Base-by-base conservation (phyloP, 2,329 filamentous ascomycete species). In the Gaeumannomyces tritici region DNA sequence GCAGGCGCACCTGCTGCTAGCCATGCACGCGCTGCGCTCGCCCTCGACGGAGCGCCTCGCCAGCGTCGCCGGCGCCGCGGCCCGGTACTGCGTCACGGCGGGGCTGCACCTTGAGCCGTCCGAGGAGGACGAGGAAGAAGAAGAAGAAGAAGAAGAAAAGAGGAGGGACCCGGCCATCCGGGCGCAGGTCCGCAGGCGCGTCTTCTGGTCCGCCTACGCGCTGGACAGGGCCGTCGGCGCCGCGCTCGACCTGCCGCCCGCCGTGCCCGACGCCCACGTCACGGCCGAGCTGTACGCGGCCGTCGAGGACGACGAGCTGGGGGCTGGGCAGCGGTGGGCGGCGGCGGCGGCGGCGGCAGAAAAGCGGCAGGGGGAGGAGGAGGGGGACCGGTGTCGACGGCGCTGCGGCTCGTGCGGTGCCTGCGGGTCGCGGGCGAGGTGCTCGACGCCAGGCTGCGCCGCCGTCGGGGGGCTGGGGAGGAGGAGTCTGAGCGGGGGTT, bases 141-240 rank as follows among this genome's bases (percentile, higher is more conserved):
- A 27, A 13, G 26, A n/a, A 15, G 47, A 18, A 12, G 7, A 3
- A 2, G 21, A n/a, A n/a, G n/a, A n/a, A n/a, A n/a, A n/a, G n/a
- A n/a, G n/a, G n/a, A n/a, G n/a, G n/a, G n/a, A n/a, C n/a, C n/a
- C n/a, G n/a, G n/a, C n/a, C n/a, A n/a, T 13, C 21, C 24, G 66
- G 57, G 63, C 68, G 3, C 71, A 72, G 60, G 42, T 67, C 12
- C 67, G 70, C 5, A 67, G 71, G 2, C 64, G 71, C 21, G 66
- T 70, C 27, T 73, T 72, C 63, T 72, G 71, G 71, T 71, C 67
- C 15, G 70, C 70, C 2, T 72, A 73, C 56, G 65, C 63, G 5
- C 56, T 73, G 15, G 70, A 72, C 61, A 67, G 70, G 9, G 64
- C 68, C 13, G 67, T 72, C 51, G 65, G 69, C 62, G 67, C 67